Evolutionary conservation across 202 grass and related monocot genomes (phyloP), one percentile per base, ranked within the genome.

Genomic region (Digitaria exilis): DNA sequence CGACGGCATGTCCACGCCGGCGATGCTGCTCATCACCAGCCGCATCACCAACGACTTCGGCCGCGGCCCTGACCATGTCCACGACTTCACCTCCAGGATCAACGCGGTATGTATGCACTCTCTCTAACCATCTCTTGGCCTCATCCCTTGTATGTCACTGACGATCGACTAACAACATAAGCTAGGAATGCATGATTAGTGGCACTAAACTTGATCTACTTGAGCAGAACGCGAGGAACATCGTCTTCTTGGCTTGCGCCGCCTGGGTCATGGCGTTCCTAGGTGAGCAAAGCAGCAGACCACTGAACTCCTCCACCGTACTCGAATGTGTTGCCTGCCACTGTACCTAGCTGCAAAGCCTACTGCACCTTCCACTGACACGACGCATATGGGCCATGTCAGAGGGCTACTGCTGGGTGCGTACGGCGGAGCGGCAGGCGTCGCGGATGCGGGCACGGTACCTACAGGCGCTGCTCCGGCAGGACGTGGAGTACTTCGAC

Each of bases 401-500:
- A 96, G 90, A 96, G 93, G 90, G 88, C 4, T 96, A 93, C 21
- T 96, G 93, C 80, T 96, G 93, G 90, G 37, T 90, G 9, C 73
- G 90, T 30, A 96, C 93, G 67, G 93, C 83, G 31, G 93, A 96
- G 86, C 65, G 93, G 69, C 93, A 96, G 79, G 90, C 93, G 65
- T 96, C 93, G 77, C 66, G 72, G 82, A 96, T 96, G 93, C 90
- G 90, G 7, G 77, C 80, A 4, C 43, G 86, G 60, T 96, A 96
- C 73, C 88, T 96, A 15, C 83, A 71, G 73, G 93, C 93, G 41
- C 90, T 95, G 51, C 76, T 95, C 56, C 86, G 93, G 75, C 93
- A 95, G 72, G 93, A 95, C 75, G 83, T 92, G n/a, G 93, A 91
- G 93, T 96, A 89, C 82, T 96, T 96, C 60, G 90, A 96, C 80